These are phyloP conservation scores for Chytridium lagenaria DNA, from an alignment of 371 early-diverging fungal genomes.

Conservation along the genomic window DNA sequence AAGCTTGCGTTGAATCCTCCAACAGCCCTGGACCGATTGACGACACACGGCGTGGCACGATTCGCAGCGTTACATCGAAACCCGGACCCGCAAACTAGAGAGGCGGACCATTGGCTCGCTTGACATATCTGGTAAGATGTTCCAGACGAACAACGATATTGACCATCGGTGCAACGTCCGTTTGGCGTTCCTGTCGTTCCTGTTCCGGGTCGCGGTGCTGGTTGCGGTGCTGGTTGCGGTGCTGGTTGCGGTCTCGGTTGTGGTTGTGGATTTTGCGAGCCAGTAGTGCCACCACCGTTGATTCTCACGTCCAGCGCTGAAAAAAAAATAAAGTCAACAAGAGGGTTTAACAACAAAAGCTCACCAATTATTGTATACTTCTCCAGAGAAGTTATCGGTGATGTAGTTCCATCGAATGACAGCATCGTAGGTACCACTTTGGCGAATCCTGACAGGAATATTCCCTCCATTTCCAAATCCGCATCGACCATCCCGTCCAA, in stretches of 20 bases:
- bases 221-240: background rate
- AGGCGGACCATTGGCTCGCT: background rate
- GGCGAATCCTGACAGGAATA: background rate
- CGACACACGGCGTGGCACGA: background rate
- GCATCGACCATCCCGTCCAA: background rate
- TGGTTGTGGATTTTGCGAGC: background rate
- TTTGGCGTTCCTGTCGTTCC: background rate
- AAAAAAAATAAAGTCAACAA: background rate
- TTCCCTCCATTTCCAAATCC: background rate
- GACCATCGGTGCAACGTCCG: background rate
- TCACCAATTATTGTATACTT: slow-evolving; percentile 12
- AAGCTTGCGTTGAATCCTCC: too few relatives aligned
- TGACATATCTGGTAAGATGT: background rate
- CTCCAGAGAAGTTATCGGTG: slow-evolving; percentile 2
- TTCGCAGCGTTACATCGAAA: background rate
- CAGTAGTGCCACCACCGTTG: background rate
- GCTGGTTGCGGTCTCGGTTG: background rate
- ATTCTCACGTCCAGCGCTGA: background rate
- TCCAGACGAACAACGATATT: background rate
- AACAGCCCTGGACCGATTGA: background rate
- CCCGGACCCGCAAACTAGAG: background rate
- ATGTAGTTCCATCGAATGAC: slow-evolving; percentile 9
- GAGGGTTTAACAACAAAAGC: background rate
- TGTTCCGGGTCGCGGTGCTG: background rate
- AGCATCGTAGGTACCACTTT: slow-evolving; percentile 8